phyloP scores from a whole-genome alignment of 2,329 filamentous ascomycete species.

The Diplodia scrobiculata region DNA sequence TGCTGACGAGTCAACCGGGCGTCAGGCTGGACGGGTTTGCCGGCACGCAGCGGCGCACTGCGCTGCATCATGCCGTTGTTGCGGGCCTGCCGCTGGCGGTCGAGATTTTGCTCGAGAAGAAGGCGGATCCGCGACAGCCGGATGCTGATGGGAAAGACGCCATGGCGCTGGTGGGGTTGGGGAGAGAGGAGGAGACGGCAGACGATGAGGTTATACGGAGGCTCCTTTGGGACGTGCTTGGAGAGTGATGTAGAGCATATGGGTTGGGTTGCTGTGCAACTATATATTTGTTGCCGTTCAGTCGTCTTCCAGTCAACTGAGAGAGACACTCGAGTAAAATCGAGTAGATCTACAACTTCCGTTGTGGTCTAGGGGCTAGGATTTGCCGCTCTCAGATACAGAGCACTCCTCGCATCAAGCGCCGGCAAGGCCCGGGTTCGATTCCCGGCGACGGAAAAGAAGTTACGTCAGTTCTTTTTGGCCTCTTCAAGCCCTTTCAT shows the following conservation, averaged over 20 bases:
- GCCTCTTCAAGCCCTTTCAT: too few species aligned
- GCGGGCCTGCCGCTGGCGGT: too few species aligned
- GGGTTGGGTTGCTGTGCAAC: too few species aligned
- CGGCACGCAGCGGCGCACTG: too few species aligned
- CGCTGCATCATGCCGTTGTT: too few species aligned
- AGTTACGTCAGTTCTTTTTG: conserved; percentile 1
- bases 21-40: background rate
- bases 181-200: background rate
- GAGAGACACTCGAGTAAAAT: conserved; percentile 10
- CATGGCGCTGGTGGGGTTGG: background rate
- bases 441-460: conserved; percentile 26
- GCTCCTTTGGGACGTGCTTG: background rate
- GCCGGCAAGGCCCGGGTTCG: conserved; percentile 27
- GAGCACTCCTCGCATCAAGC: conserved; percentile 24
- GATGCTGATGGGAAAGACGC: background rate
- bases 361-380: conserved; percentile 28
- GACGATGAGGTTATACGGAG: background rate
- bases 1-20: background rate
- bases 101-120: too few species aligned
- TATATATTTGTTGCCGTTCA: too few species aligned
- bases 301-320: background rate
- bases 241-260: background rate
- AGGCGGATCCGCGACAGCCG: too few species aligned
- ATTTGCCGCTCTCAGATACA: conserved; percentile 24
- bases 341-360: conserved; percentile 10